Conservation (phyloP, 2,329 filamentous ascomycete genomes). For the Stylonectria norvegica region DNA sequence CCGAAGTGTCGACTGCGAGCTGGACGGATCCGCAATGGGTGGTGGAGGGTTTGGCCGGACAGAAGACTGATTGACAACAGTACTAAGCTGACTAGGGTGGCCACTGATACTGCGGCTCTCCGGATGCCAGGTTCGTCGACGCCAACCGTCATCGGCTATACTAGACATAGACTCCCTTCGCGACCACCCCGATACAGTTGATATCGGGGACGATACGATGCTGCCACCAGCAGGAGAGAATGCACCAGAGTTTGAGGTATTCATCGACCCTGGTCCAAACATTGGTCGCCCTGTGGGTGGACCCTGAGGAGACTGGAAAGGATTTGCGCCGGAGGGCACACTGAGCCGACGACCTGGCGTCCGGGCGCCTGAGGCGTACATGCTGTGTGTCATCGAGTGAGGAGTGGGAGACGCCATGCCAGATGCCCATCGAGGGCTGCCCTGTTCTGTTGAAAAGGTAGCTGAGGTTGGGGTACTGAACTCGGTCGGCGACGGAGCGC, state of each 20-base stretch:
- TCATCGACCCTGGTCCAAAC: conserved; percentile 50
- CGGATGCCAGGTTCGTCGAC: conserved; percentile 87
- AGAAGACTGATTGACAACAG: conserved; percentile 67
- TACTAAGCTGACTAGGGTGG: conserved; percentile 69
- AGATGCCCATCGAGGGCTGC: conserved; percentile 72
- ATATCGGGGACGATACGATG: conserved; percentile 63
- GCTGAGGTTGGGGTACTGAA: conserved; percentile 81
- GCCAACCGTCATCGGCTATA: conserved; percentile 69
- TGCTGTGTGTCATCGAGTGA: conserved; percentile 66
- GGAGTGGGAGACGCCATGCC: conserved; percentile 68
- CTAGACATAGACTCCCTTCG: conserved; percentile 63
- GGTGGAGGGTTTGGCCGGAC: conserved; percentile 53
- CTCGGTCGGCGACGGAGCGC: conserved; percentile 66
- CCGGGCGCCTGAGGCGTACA: conserved; percentile 62
- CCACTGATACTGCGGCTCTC: conserved; percentile 64
- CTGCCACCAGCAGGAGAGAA: conserved; percentile 57
- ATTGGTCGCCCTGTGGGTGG: conserved; percentile 53
- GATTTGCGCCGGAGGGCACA: conserved; percentile 71
- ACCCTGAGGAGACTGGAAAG: conserved; percentile 66
- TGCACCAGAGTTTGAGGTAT: conserved; percentile 53
- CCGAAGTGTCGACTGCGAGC: conserved; percentile 58
- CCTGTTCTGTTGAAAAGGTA: conserved; percentile 72
- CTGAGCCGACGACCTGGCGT: conserved; percentile 74
- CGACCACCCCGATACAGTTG: conserved; percentile 58
- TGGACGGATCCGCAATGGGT: conserved; percentile 44